Evolutionary conservation across 2,329 filamentous ascomycete genomes (phyloP), one percentile per base, ranked within the genome.

Genomic region (Botrytis tulipae): DNA sequence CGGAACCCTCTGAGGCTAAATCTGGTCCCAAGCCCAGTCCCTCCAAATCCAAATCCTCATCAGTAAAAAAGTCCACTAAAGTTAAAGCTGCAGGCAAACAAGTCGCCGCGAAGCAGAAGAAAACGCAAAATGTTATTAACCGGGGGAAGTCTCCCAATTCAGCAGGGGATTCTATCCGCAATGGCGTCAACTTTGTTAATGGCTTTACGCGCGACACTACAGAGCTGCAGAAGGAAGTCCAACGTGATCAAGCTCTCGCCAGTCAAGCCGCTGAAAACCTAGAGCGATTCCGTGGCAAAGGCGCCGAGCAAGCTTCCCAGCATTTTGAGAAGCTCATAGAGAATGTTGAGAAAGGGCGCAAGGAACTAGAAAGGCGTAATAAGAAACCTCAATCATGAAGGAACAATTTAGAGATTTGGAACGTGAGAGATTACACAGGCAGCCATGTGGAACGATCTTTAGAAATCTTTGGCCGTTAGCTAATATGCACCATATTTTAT

Each of bases 271-370:
- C 37, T 2, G 25, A 57, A 42, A 69, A 57, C 1, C 29, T 59
- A 14, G 48, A 42, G 7, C 48, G 66, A 44, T 22, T 40, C 1
- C 66, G 66, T 6, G 66, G 68, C 5, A 60, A 48, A 37, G 40
- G 40, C 29, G 68, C 68, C 4, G 68, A 46, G 40, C 22, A 63
- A 48, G 57, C 54, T 35, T 57, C 59, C 16, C 29, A n/a, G 40
- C 12, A 63, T 42, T 69, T 69, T 32, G 66, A 69, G 25, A 37
- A n/a, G 66, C 51, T 57, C 18, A 59, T 69, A 51, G n/a, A 14
- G 3, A 42, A 57, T 69, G 66, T 69, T 20, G 66, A 69, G 37
- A 42, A 42, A 42, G 66, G 48, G 12, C 37, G 48, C 5, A 57
- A 25, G 51, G 66, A 69, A 51, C 42, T 69, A 48, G 66, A 69